These are phyloP conservation scores for Homolaphlyctis polyrhiza DNA, from an alignment of 371 early-diverging fungal species.

Conservation along the genomic window DNA sequence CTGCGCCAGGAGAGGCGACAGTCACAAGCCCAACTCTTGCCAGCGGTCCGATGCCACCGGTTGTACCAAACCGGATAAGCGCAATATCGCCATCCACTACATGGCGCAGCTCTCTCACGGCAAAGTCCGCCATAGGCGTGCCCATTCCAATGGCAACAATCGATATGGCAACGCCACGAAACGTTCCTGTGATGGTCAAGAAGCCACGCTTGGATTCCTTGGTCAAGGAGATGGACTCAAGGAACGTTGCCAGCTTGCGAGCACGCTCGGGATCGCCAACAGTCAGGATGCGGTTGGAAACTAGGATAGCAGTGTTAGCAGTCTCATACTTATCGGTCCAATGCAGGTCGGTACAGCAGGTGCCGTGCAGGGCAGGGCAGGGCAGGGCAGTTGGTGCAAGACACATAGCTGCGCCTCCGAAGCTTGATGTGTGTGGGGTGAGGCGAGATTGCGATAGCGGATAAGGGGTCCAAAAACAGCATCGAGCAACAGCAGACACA, in stretches of 20 bases:
- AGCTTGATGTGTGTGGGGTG: background rate
- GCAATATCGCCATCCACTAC: conserved; percentile 77
- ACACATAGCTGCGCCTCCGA: background rate
- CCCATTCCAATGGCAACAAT: conserved; percentile 92
- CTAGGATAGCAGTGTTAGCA: conserved; percentile 16
- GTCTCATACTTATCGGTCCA: background rate
- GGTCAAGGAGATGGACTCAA: conserved; percentile 8
- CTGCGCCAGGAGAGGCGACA: conserved; percentile 63
- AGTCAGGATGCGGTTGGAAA: conserved; percentile 85
- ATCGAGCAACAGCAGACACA: no score
- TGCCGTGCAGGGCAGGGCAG: background rate
- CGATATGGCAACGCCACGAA: conserved; percentile 70
- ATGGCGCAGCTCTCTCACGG: conserved; percentile 85
- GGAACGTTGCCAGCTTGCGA: conserved; percentile 46
- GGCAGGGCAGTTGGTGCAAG: background rate
- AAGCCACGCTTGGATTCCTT: conserved; percentile 75
- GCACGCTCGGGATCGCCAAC: conserved; percentile 90
- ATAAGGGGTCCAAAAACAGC: no score
- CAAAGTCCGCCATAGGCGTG: conserved; percentile 88
- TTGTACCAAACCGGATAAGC: conserved; percentile 85
- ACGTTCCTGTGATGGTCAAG: conserved; percentile 86
- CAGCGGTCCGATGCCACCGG: conserved; percentile 66
- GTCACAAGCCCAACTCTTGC: conserved; percentile 68
- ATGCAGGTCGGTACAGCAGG: background rate
- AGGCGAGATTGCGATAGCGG: background rate